Base-by-base conservation (phyloP, 2,329 filamentous ascomycete genomes). In the Cryoendolithus antarcticus region DNA sequence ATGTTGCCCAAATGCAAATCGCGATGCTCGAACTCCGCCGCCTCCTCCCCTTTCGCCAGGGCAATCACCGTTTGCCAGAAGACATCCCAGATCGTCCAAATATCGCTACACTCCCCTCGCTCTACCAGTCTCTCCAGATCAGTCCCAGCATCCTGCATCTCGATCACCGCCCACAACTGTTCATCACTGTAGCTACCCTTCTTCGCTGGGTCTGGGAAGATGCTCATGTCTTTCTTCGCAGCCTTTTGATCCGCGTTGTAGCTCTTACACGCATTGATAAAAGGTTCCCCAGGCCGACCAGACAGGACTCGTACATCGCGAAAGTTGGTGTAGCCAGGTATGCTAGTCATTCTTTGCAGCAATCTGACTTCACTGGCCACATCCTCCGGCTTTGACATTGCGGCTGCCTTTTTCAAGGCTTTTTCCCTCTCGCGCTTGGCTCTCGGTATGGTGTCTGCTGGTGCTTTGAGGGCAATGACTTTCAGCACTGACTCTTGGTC, bases 1-100 rank as follows among this genome's bases (percentile, higher is more conserved):
- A 81, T 70, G 48, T 81, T 81, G n/a, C 75, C 76, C 29, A 77
- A 62, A 56, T 81, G 77, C 3, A 81, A 57, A 56, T 81, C 77
- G 12, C 77, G 70, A 54, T 81, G 77, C 63, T 81, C 77, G 49
- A 80, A 81, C 37, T 66, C 58, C 4, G 71, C 69, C 38, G 66
- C 67, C 49, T 72, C 67, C 53, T 81, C 77, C 6, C 72, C 77
- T 42, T 75, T 71, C 10, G 71, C 75, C 7, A 80, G 57, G 2
- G 73, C 70, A 48, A 77, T 62, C 5, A 71, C 70, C 10, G 77
- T 72, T 10, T 74, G 71, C 77, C 76, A 81, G 57, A 81, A 81
- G 1, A 80, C 67, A 51, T 80, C 75, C 62, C 74, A 79, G 2
- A 72, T 63, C 45, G 57, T 54, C 59, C 59, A 67, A 37, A 69